Evolutionary conservation across 208 protist species (phyloP).

Genomic region (Spongospora subterranea): DNA sequence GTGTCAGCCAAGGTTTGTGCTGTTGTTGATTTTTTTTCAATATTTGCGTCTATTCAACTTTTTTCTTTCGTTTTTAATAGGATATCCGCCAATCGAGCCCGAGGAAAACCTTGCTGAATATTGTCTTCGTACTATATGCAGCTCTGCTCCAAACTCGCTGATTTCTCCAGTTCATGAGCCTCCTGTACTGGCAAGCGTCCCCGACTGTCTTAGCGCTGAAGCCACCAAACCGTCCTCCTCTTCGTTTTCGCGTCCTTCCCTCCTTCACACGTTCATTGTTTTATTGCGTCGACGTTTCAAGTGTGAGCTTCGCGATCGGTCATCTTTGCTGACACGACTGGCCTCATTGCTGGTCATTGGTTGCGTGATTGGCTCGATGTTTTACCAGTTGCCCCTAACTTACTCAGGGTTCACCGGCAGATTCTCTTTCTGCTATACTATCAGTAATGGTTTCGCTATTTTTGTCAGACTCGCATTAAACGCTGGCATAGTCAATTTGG

Average conservation of each 20-base stretch:
- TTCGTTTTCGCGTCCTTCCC: background rate
- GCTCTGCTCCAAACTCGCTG: too few species aligned
- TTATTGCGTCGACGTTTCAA: background rate
- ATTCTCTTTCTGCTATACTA: background rate
- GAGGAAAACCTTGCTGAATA: too few species aligned
- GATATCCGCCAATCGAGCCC: too few species aligned
- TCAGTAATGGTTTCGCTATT: background rate
- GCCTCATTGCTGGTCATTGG: background rate
- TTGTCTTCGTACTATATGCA: too few species aligned
- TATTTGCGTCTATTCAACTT: too few species aligned
- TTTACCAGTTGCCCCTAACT: conserved; percentile 1
- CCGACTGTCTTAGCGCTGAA: background rate
- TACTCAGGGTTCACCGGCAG: background rate
- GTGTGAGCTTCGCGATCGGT: conserved; percentile 33
- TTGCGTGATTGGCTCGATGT: background rate
- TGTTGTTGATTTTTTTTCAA: too few species aligned
- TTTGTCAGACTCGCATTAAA: background rate
- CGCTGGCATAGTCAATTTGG: background rate
- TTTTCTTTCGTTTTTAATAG: too few species aligned
- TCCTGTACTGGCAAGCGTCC: too few species aligned
- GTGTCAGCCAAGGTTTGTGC: background rate
- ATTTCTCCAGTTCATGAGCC: too few species aligned
- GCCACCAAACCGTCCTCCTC: background rate
- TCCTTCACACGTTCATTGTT: background rate
- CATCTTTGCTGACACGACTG: background rate